Evolutionary conservation across 2,329 filamentous ascomycete species (phyloP).

Genomic region (Rutstroemia sp.): DNA sequence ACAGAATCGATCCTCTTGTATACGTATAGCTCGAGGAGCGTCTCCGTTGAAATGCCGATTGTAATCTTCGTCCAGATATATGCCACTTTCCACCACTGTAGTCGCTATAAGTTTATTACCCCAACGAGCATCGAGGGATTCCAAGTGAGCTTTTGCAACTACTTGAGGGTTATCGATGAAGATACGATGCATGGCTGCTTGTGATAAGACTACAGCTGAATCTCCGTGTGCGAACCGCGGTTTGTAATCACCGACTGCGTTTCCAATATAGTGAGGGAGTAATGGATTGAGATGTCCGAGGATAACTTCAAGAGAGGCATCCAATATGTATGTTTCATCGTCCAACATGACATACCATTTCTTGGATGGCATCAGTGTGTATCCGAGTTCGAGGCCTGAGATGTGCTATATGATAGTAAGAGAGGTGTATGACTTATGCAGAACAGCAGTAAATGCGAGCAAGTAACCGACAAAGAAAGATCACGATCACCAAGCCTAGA

Average conservation of each 20-base stretch:
- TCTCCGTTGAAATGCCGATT: constrained; percentile 50
- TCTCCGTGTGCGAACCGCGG: constrained; percentile 50
- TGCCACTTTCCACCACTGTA: constrained; percentile 44
- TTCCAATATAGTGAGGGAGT: constrained; percentile 45
- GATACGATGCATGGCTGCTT: constrained; percentile 34
- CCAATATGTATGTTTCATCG: constrained; percentile 50
- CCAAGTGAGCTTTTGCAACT: constrained; percentile 38
- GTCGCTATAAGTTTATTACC: constrained; percentile 48
- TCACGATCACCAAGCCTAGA: no score
- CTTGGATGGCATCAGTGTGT: constrained; percentile 43
- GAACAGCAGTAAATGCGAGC: no score
- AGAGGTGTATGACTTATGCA: no score
- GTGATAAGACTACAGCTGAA: constrained; percentile 46
- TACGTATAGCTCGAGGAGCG: constrained; percentile 40
- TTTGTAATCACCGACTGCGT: constrained; percentile 49
- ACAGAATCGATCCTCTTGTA: constrained; percentile 44
- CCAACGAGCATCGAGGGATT: constrained; percentile 44
- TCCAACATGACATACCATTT: constrained; percentile 53
- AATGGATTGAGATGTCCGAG: constrained; percentile 42
- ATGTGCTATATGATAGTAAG: constrained; percentile 25
- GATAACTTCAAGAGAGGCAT: constrained; percentile 40
- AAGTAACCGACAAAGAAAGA: no score
- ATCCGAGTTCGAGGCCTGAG: constrained; percentile 45
- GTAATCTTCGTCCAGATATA: constrained; percentile 49
- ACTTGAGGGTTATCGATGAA: constrained; percentile 36